These are phyloP conservation scores for Sordariomycetes sp. DNA, from an alignment of 2,329 filamentous ascomycete species.

Conservation along the genomic window DNA sequence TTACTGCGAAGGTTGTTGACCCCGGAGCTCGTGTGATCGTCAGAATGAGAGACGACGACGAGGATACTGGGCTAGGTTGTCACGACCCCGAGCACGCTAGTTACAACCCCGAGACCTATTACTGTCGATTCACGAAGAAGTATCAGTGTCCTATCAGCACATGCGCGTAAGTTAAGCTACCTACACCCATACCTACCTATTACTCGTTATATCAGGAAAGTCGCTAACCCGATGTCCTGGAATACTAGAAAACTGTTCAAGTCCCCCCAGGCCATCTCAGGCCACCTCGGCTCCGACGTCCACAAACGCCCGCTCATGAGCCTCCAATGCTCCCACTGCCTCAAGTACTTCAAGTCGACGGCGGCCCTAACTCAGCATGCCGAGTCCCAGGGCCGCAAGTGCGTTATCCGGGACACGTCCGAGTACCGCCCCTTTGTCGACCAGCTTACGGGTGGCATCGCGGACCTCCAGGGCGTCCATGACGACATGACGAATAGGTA, in stretches of 20 bases:
- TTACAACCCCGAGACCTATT: slow-evolving; percentile 35
- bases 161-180: slow-evolving; percentile 30
- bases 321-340: slow-evolving; percentile 31
- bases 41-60: not conserved
- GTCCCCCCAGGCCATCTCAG: slow-evolving; percentile 14
- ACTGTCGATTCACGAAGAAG: slow-evolving; percentile 21
- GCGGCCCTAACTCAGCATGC: slow-evolving; percentile 32
- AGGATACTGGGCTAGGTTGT: slow-evolving; percentile 9
- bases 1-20: not conserved
- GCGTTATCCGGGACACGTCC: slow-evolving; percentile 26
- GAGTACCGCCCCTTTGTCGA: slow-evolving; percentile 22
- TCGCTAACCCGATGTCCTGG: not conserved
- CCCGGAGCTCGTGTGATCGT: not conserved
- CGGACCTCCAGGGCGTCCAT: slow-evolving; percentile 16
- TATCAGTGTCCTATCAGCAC: slow-evolving; percentile 39
- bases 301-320: slow-evolving; percentile 19
- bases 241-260: slow-evolving; percentile 26
- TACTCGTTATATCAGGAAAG: not conserved
- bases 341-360: slow-evolving; percentile 23
- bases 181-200: not conserved
- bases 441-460: slow-evolving; percentile 23
- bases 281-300: slow-evolving; percentile 28
- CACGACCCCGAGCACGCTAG: slow-evolving; percentile 30
- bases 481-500: slow-evolving; percentile 10
- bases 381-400: slow-evolving; percentile 27